Evolutionary conservation across 192 early-diverging fungal species (phyloP), one percentile per base, ranked within the genome.

Genomic region (Coemansia sp.): DNA sequence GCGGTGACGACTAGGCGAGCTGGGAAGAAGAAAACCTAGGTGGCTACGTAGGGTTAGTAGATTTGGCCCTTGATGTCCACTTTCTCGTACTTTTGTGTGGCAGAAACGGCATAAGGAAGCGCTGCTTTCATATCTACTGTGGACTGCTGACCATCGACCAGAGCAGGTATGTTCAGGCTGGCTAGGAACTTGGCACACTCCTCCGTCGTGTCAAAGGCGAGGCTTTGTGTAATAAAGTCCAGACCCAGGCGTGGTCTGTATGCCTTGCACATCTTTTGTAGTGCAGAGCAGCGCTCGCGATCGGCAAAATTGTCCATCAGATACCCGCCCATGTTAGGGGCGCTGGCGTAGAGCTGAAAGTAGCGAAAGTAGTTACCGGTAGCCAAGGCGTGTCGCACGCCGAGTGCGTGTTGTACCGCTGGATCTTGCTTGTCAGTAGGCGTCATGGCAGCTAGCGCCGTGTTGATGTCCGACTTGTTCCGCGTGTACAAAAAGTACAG

Each of bases 221-320:
- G 79, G 65, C 90, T 89, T 26, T 69, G 56, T 1, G 85, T 65
- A 36, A 95, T 71, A 63, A 86, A 90, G 5, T 59, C 65, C 14
- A 77, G 43, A 21, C 38, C 24, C 7, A 76, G 43, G 20, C 48
- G 68, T 21, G 76, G 73, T 36, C 73, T 51, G 71, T 84, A 97
- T 69, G 94, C 90, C 79, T 87, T 88, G 70, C 87, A 89, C 57
- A 98, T 88, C 18, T 78, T 79, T 53, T 83, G 87, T 68, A 97
- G 71, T 42, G 92, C 90, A 24, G 83, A 74, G 23, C 93, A 82
- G 37, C 97, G 86, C 75, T 98, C 94, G 20, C 95, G 89, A 45
- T 90, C 90, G 0, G 91, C 68, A 79, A 98, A 98, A 35, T 94
- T 88, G 77, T 97, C 94, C 86, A 99, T 94, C 16, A 99, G 72